Percentiles rank a stretch among this genome's conserved stretches.
These are phyloP conservation scores for Cudoniella acicularis DNA, from an alignment of 495 filamentous ascomycete species.

Conservation along the genomic window DNA sequence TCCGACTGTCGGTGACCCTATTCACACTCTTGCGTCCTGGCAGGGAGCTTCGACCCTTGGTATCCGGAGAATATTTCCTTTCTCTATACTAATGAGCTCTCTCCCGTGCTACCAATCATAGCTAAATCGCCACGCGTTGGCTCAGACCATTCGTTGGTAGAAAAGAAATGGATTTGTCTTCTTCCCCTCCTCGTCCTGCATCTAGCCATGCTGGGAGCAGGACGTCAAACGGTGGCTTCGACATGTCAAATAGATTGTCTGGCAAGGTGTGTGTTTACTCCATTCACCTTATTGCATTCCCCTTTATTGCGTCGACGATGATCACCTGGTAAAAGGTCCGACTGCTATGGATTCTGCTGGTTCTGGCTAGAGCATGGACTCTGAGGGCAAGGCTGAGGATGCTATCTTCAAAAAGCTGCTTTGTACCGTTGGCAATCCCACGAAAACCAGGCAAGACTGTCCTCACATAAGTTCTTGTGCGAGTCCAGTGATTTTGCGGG, in stretches of 20 bases:
- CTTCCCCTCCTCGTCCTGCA: constrained; percentile 2
- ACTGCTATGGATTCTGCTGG: constrained; percentile 43
- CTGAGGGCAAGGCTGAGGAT: constrained; percentile 25
- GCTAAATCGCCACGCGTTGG: too few relatives aligned
- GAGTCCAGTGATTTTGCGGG: constrained; percentile 29
- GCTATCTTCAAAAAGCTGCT: constrained; percentile 1
- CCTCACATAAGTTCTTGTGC: constrained; percentile 23
- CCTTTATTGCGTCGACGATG: constrained; percentile 45
- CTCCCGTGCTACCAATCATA: too few relatives aligned
- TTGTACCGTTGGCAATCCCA: constrained; percentile 11
- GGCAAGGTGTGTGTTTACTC: not conserved
- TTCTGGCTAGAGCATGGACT: constrained; percentile 27
- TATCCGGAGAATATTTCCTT: too few relatives aligned
- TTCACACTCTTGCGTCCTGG: too few relatives aligned
- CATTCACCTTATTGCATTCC: too few relatives aligned
- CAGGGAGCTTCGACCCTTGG: too few relatives aligned
- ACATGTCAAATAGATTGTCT: not conserved
- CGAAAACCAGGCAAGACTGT: constrained; percentile 23
- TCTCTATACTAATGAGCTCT: too few relatives aligned
- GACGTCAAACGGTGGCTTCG: not conserved
- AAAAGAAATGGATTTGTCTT: not conserved
- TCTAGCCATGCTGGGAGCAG: not conserved
- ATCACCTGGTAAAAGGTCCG: constrained; percentile 62
- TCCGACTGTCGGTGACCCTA: too few relatives aligned
- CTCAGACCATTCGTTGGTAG: too few relatives aligned